phyloP scores from a whole-genome alignment of 768 basidiomycete genomes.

The Boletales sp. region DNA sequence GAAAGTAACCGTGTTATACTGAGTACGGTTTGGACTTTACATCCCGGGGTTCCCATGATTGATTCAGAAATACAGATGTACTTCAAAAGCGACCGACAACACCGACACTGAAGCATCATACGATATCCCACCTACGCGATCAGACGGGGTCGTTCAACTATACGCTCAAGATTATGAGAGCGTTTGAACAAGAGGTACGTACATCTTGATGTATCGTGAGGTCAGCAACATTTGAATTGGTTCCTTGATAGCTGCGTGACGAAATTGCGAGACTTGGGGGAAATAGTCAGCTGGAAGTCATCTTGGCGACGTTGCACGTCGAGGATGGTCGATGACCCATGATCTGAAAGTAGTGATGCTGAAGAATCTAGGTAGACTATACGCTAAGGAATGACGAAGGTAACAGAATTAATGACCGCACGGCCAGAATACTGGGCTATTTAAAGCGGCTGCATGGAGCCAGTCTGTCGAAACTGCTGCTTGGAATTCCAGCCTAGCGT shows the following conservation, averaged over 20 bases:
- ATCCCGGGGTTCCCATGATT: not conserved
- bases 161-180: constrained; percentile 64
- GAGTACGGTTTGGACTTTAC: constrained; percentile 48
- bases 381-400: too few species aligned
- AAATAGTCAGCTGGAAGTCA: constrained; percentile 56
- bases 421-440: too few species aligned
- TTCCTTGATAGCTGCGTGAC: constrained; percentile 34
- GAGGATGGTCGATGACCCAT: constrained; percentile 4
- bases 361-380: too few species aligned
- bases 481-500: too few species aligned
- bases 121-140: constrained; percentile 72
- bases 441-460: too few species aligned
- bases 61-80: constrained; percentile 53
- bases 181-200: constrained; percentile 55
- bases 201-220: not conserved
- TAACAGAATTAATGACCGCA: too few species aligned
- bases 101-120: constrained; percentile 76
- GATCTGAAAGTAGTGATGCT: too few species aligned
- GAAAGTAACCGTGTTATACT: constrained; percentile 73
- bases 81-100: constrained; percentile 88
- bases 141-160: constrained; percentile 85
- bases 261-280: constrained; percentile 80
- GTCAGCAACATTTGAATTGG: not conserved
- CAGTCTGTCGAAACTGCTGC: too few species aligned
- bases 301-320: constrained; percentile 55